These are phyloP conservation scores for Leucocoprinus leucothites DNA, from an alignment of 768 basidiomycete species.

Conservation along the genomic window DNA sequence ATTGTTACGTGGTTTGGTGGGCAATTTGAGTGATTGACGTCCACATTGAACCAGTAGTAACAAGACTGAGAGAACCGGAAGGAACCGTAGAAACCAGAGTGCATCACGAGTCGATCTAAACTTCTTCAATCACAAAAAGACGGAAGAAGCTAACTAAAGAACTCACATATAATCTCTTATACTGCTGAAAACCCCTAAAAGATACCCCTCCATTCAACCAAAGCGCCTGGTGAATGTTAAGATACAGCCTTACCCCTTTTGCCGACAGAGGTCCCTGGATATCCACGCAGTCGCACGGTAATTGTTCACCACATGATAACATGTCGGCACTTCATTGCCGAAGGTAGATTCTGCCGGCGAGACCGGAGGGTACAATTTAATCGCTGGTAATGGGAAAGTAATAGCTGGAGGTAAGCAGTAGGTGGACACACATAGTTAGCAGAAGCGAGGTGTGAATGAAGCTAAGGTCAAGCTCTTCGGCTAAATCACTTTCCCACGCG, in stretches of 20 bases:
- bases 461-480: no score
- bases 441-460: no score
- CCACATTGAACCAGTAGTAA: constrained; percentile 3
- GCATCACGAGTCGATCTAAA: background rate
- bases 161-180: background rate
- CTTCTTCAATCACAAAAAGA: background rate
- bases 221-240: background rate
- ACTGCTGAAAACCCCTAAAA: background rate
- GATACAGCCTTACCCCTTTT: background rate
- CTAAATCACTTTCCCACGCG: no score
- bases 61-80: background rate
- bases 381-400: no score
- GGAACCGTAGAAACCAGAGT: background rate
- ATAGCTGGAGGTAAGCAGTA: no score
- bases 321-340: background rate
- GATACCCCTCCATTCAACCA: background rate
- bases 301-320: background rate
- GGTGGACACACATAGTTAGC: no score
- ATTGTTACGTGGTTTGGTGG: background rate
- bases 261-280: background rate
- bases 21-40: background rate
- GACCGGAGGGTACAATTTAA: no score
- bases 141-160: background rate
- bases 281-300: background rate
- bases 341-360: no score